Base-by-base conservation (phyloP, 805 yeast genomes). In the Blastobotrys terrestris region DNA sequence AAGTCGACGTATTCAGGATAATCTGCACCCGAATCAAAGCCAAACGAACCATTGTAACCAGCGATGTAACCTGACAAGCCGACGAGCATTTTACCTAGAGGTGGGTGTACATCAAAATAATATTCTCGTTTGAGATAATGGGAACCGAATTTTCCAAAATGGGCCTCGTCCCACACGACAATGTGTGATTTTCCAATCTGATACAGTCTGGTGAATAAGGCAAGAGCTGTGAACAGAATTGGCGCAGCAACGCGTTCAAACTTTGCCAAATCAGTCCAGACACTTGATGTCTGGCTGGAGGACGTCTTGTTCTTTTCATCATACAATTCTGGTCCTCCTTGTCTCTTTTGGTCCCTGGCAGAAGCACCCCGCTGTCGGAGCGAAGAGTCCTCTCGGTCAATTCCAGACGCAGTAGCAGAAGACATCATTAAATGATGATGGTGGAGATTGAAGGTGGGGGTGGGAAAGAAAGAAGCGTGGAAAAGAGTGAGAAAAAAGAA, bases 101-200 rank as follows among this genome's bases (percentile, higher is more conserved):
- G 99, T 48, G 99, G 99, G 70, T 92, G 99, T 35, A 92, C 97
- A 70, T 92, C 99, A 67, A 88, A 95, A 69, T 91, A 92, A 67
- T 87, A 89, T 63, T 88, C 95, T 60, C 88, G 94, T 61, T 79
- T 83, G 57, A 92, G 74, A 69, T 92, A 92, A 67, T 88, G 85
- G 11, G 96, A 84, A 31, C 97, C 98, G 67, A 92, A 92, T 68
- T 92, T 94, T 49, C 97, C 99, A 69, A 92, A 92, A 73, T 91
- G 97, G 42, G 97, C 97, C 67, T 90, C 97, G 71, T 90, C 97
- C 97, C 97, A 91, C 46, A 88, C 89, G 35, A 91, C 96, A 52
- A 74, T 70, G 51, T 79, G 74, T 58, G 87, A 83, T 50, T 75
- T 73, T 48, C 88, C 88, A 62, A 90, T 86, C 56, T 77, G 77